Evolutionary conservation across 306 rosid genomes (phyloP).

Genomic region (Neltuma alba): DNA sequence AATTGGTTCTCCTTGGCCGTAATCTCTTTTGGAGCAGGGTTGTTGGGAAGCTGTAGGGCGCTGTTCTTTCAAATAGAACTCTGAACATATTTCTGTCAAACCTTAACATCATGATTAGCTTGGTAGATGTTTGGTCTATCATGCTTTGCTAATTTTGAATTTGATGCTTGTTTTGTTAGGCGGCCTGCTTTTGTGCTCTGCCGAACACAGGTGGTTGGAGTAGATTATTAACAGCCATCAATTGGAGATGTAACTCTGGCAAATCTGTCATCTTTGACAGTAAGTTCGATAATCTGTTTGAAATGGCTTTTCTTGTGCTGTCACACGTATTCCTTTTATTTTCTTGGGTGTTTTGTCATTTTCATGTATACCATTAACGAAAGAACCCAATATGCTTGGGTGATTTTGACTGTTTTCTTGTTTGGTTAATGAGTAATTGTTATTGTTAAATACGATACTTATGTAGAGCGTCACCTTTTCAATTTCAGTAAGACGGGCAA

Average conservation of each 20-base stretch:
- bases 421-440: neutral
- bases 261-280: conserved; percentile 59
- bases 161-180: conserved; percentile 33
- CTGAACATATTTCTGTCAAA: conserved; percentile 20
- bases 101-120: conserved; percentile 8
- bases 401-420: neutral
- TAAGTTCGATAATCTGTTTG: conserved; percentile 34
- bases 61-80: neutral
- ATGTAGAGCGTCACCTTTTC: too few species aligned
- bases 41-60: neutral
- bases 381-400: neutral
- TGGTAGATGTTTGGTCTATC: conserved; percentile 21
- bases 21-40: neutral
- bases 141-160: neutral
- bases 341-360: neutral
- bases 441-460: too few species aligned
- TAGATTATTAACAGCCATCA: conserved; percentile 41
- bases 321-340: conserved; percentile 17
- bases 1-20: neutral
- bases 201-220: conserved; percentile 37
- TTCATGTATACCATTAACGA: neutral
- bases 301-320: conserved; percentile 19
- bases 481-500: neutral
- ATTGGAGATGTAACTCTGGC: conserved; percentile 62
- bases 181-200: conserved; percentile 50